Evolutionary conservation across 2,329 filamentous ascomycete species (phyloP).

Genomic region (Cordyceps javanica): DNA sequence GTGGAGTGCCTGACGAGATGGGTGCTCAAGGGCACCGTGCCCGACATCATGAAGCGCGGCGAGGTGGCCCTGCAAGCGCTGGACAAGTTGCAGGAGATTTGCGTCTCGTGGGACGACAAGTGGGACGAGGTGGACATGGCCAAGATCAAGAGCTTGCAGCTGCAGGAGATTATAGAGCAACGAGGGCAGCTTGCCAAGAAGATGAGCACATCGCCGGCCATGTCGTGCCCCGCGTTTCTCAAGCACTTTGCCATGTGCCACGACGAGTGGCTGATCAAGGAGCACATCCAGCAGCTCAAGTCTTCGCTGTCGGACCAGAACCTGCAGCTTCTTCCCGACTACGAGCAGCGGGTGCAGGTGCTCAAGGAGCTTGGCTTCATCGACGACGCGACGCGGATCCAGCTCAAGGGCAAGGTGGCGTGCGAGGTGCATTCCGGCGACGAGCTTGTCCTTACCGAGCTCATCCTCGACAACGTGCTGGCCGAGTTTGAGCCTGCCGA

Average conservation of each 20-base stretch:
- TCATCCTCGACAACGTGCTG: slow-evolving; percentile 93
- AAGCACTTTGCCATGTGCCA: slow-evolving; percentile 97
- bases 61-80: slow-evolving; percentile 50
- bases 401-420: slow-evolving; percentile 95
- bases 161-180: slow-evolving; percentile 74
- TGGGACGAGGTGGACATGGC: slow-evolving; percentile 84
- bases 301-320: slow-evolving; percentile 94
- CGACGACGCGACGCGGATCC: slow-evolving; percentile 78
- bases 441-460: slow-evolving; percentile 90
- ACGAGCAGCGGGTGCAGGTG: slow-evolving; percentile 89
- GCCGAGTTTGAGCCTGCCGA: slow-evolving; percentile 94
- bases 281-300: slow-evolving; percentile 82
- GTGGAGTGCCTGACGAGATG: slow-evolving; percentile 80
- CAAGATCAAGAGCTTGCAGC: slow-evolving; percentile 73
- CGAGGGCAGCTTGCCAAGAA: slow-evolving; percentile 56
- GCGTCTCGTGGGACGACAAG: slow-evolving; percentile 65
- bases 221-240: slow-evolving; percentile 70
- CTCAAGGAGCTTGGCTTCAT: slow-evolving; percentile 90
- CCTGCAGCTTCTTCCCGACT: slow-evolving; percentile 89
- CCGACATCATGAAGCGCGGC: slow-evolving; percentile 50
- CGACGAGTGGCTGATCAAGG: slow-evolving; percentile 92
- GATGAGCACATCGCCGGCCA: slow-evolving; percentile 59
- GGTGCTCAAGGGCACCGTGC: slow-evolving; percentile 50
- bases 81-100: slow-evolving; percentile 62
- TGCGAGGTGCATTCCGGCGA: slow-evolving; percentile 98